Evolutionary conservation across 345 rosid genomes (phyloP), one percentile per base, ranked within the genome.

Genomic region (Conringia planisiliqua): DNA sequence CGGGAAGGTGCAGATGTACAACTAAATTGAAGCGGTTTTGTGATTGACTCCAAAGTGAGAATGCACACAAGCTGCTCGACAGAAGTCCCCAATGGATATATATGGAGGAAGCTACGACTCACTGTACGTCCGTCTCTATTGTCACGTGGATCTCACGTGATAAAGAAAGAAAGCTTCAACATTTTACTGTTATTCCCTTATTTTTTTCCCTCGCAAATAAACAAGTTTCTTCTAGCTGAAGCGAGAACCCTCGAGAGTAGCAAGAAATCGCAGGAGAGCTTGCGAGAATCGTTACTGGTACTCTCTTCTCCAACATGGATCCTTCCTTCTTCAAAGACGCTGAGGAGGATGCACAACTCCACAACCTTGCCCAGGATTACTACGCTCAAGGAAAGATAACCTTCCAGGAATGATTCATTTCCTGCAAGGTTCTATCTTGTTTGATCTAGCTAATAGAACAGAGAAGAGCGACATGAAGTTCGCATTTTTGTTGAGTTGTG

Each of bases 21-120:
- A 2, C 16, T 3, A 32, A n/a, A 30, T 17, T 13, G 62, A 55
- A n/a, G 36, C 2, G 7, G 38, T 20, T 1, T 42, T 11, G 18
- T 60, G 30, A 13, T 3, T 63, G 4, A n/a, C 40, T 16, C 5
- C 2, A 33, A 42, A 42, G 3, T 1, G 32, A 10, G 11, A 36
- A 4, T 42, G 67, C 67, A 46, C 67, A 62, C 14, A 62, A 62
- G 36, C 24, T 42, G 67, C 35, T 62, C 52, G 67, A 62, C 38
- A 9, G 0, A 62, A 42, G 20, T 42, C 52, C 38, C 14, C 67
- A 62, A 9, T 62, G 52, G 22, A 56, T 51, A 22, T 51, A 22
- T n/a, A 29, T n/a, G 3, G 10, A 12, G 35, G 1, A 7, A 54
- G 13, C 18, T 13, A 30, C 33, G 42, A 3, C 13, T 36, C 29